Evolutionary conservation across 2,329 filamentous ascomycete species (phyloP).

Genomic region (Calonectria montana): DNA sequence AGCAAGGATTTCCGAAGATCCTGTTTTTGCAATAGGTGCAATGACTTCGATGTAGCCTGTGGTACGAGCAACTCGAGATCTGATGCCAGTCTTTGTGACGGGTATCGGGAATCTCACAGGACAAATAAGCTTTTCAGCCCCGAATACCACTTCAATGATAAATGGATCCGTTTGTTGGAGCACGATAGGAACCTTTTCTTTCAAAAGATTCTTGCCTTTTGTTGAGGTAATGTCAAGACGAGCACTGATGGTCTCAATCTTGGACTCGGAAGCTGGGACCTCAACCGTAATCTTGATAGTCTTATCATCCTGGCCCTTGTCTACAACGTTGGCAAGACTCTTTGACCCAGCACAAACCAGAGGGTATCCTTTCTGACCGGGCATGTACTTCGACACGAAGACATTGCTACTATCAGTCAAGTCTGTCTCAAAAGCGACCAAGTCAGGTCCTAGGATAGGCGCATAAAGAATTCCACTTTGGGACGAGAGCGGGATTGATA

Average conservation of each 20-base stretch:
- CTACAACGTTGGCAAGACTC: conserved; percentile 31
- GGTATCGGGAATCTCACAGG: conserved; percentile 55
- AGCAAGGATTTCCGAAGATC: conserved; percentile 36
- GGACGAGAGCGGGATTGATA: conserved; percentile 44
- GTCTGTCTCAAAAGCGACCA: conserved; percentile 48
- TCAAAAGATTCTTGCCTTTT: conserved; percentile 50
- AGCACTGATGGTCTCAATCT: conserved; percentile 51
- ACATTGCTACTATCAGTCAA: conserved; percentile 45
- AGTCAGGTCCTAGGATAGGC: conserved; percentile 37
- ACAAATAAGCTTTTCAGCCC: conserved; percentile 43
- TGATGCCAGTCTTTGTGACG: conserved; percentile 48
- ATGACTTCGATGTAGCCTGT: conserved; percentile 59
- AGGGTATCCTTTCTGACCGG: conserved; percentile 47
- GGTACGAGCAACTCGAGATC: conserved; percentile 55
- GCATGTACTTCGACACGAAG: conserved; percentile 51
- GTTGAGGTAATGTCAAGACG: conserved; percentile 52
- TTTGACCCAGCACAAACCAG: conserved; percentile 38
- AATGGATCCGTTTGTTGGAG: conserved; percentile 54
- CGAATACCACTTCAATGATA: conserved; percentile 55
- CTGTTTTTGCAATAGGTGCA: conserved; percentile 45
- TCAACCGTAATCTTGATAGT: conserved; percentile 44
- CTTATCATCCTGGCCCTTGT: conserved; percentile 33
- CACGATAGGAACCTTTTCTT: conserved; percentile 51
- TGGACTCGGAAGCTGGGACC: conserved; percentile 42
- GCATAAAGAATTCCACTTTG: conserved; percentile 40